Conservation (phyloP, 805 yeast genomes). For the Myxozyma neotropica region DNA sequence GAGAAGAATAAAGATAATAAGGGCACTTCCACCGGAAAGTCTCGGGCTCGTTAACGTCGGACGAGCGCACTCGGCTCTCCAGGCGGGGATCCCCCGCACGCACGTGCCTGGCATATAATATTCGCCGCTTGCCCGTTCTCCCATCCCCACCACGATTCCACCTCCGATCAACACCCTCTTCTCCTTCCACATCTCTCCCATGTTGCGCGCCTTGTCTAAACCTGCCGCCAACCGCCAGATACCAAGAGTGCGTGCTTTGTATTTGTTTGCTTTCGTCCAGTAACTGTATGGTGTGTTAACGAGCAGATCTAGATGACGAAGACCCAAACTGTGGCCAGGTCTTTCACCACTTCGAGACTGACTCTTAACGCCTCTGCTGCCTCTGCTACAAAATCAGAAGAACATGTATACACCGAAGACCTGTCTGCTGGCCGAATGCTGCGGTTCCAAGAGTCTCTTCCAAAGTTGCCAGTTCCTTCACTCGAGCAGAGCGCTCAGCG, state of each 20-base stretch:
- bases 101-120: conserved; percentile 5
- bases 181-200: background rate
- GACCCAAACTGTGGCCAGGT: conserved; percentile 11
- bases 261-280: too few relatives aligned
- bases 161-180: background rate
- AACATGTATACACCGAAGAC: conserved; percentile 41
- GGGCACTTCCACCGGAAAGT: conserved; percentile 3
- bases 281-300: too few relatives aligned
- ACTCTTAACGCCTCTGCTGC: conserved; percentile 20
- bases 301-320: conserved; percentile 7
- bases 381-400: conserved; percentile 14
- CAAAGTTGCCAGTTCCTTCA: conserved; percentile 85
- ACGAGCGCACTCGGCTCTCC: conserved; percentile 8
- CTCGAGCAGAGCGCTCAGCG: conserved; percentile 67
- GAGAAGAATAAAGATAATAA: background rate
- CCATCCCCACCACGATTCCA: background rate
- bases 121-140: conserved; percentile 3
- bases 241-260: background rate
- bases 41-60: conserved; percentile 1
- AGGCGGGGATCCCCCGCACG: conserved; percentile 8
- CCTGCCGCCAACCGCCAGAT: conserved; percentile 2
- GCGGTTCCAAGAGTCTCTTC: conserved; percentile 71
- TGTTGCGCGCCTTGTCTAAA: conserved; percentile 3
- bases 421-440: conserved; percentile 64
- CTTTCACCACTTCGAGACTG: conserved; percentile 13